Percentiles rank a stretch among this genome's conserved stretches.
phyloP scores from a whole-genome alignment of 2,329 filamentous ascomycete genomes.

The Laburnicola sp. region DNA sequence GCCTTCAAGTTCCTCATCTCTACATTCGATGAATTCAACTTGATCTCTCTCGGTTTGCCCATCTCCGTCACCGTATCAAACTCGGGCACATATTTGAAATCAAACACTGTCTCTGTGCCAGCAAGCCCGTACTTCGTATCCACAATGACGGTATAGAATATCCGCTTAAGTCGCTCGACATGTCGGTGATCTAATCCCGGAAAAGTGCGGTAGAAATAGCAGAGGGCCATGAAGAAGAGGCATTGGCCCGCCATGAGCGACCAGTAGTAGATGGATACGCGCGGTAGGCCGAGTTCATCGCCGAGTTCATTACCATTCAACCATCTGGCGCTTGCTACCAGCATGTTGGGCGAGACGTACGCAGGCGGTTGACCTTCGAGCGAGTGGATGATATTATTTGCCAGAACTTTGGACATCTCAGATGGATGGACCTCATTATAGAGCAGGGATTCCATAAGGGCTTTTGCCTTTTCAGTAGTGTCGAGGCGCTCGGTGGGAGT shows the following conservation, averaged over 20 bases:
- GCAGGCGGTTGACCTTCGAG: constrained; percentile 68
- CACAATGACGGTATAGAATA: constrained; percentile 64
- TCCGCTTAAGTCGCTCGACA: constrained; percentile 55
- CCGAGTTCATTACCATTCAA: constrained; percentile 69
- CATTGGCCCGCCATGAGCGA: constrained; percentile 66
- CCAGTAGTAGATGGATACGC: constrained; percentile 61
- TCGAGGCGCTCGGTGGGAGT: constrained; percentile 65
- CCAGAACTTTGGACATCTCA: constrained; percentile 64
- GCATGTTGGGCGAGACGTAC: constrained; percentile 66
- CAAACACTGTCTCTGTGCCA: constrained; percentile 64
- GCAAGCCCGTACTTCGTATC: constrained; percentile 66
- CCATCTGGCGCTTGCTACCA: constrained; percentile 69
- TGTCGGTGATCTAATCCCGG: constrained; percentile 56
- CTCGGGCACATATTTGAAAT: constrained; percentile 71
- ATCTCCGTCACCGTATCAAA: constrained; percentile 55
- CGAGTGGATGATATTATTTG: constrained; percentile 73
- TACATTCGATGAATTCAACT: constrained; percentile 42
- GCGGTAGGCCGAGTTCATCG: constrained; percentile 61
- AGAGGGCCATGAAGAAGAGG: constrained; percentile 62
- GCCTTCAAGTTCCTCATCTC: constrained; percentile 55
- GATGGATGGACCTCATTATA: constrained; percentile 68
- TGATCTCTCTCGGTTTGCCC: constrained; percentile 48
- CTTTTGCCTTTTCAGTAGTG: constrained; percentile 58
- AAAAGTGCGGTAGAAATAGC: constrained; percentile 57
- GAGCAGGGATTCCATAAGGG: constrained; percentile 69